Conservation (phyloP, 352 stramenopile species). For the Lagenidium giganteum region DNA sequence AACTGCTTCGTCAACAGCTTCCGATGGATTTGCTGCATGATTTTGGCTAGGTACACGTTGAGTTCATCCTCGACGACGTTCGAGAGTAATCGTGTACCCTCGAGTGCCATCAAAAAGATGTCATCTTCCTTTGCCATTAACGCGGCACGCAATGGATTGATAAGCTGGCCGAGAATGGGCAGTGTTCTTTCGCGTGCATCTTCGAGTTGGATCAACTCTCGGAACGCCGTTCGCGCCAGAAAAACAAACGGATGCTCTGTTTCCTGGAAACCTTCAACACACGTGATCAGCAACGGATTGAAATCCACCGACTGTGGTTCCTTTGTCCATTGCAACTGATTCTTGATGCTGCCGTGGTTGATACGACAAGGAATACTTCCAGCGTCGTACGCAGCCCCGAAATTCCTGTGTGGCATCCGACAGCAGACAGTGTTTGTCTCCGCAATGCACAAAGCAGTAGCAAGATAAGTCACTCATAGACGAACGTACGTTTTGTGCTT, state of each 20-base stretch:
- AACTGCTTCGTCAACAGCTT: constrained; percentile 43
- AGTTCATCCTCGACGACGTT: constrained; percentile 49
- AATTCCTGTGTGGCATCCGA: constrained; percentile 26
- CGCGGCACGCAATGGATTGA: constrained; percentile 34
- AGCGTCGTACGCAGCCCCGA: constrained; percentile 46
- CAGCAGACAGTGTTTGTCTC: constrained; percentile 1
- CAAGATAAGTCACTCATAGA: neutral
- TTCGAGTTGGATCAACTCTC: constrained; percentile 39
- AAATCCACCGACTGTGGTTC: constrained; percentile 38
- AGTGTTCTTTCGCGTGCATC: constrained; percentile 42
- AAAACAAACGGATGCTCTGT: constrained; percentile 64
- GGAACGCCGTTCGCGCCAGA: constrained; percentile 46
- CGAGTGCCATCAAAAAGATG: constrained; percentile 45
- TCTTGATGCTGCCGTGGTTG: constrained; percentile 65
- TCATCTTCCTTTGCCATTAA: constrained; percentile 58
- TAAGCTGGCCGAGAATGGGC: constrained; percentile 40
- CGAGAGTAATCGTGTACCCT: constrained; percentile 50
- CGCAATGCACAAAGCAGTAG: constrained; percentile 1
- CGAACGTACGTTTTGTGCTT: constrained; percentile 50
- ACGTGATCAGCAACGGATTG: constrained; percentile 50
- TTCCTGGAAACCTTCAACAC: constrained; percentile 50
- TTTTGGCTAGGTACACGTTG: constrained; percentile 51
- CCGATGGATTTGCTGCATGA: constrained; percentile 62
- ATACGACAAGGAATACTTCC: constrained; percentile 59
- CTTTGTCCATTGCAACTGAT: constrained; percentile 50